Percentiles rank a stretch among this genome's conserved stretches.
Conservation (phyloP, 768 basidiomycete genomes). For the Suillus lakei region DNA sequence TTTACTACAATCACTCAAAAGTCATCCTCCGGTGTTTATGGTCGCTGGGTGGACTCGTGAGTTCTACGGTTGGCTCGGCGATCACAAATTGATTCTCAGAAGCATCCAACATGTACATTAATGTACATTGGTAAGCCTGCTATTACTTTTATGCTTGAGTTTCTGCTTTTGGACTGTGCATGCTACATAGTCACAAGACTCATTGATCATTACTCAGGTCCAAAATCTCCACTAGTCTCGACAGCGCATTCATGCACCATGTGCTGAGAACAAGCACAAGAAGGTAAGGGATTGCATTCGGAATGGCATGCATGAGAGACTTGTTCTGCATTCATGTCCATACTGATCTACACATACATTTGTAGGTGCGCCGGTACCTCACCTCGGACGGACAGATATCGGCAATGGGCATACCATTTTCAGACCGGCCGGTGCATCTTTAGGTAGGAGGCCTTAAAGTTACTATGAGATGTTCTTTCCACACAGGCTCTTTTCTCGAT, state of each 20-base stretch:
- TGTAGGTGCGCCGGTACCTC: neutral
- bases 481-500: neutral
- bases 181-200: neutral
- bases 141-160: neutral
- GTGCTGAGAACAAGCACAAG: neutral
- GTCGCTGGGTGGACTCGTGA: too few relatives aligned
- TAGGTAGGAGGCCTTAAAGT: neutral
- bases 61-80: too few relatives aligned
- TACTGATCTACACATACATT: neutral
- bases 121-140: neutral
- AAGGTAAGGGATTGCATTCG: neutral
- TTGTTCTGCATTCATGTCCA: neutral
- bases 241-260: neutral
- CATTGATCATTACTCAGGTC: neutral
- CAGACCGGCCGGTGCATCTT: neutral
- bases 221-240: neutral
- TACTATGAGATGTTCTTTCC: neutral
- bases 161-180: neutral
- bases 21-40: too few relatives aligned
- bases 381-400: neutral
- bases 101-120: too few relatives aligned
- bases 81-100: too few relatives aligned
- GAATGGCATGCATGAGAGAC: constrained; percentile 8
- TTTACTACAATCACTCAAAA: too few relatives aligned
- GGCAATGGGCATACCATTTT: neutral